Conservation (phyloP, 164 flowering plant species). For the Vitis labrusca region DNA sequence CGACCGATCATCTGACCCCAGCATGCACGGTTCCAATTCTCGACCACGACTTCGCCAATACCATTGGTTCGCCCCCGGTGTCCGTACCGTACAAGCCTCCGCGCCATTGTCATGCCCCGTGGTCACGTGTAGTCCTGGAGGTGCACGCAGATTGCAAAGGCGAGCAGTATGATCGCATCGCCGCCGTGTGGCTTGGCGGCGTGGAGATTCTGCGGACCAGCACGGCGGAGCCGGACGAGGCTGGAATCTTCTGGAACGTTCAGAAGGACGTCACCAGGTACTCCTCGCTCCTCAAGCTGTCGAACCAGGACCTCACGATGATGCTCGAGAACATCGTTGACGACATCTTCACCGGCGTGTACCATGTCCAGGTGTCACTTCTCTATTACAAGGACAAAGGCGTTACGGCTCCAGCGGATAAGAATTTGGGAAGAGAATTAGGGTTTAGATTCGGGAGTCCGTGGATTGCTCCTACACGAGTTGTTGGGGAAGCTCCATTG, state of each 20-base stretch:
- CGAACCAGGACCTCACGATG: conserved; percentile 48
- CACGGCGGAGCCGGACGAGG: conserved; percentile 75
- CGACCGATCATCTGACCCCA: conserved; percentile 38
- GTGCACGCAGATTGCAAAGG: conserved; percentile 47
- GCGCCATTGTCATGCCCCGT: conserved; percentile 47
- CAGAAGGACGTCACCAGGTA: conserved; percentile 79
- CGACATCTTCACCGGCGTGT: conserved; percentile 64
- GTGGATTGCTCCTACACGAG: background rate
- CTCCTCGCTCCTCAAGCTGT: conserved; percentile 45
- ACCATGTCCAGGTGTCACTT: conserved; percentile 51
- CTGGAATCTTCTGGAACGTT: conserved; percentile 74
- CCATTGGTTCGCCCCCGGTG: conserved; percentile 53
- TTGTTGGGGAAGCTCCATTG: background rate
- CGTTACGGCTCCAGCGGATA: conserved; percentile 11
- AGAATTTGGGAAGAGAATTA: conserved; percentile 4
- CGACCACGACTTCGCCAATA: conserved; percentile 65
- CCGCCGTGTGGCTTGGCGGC: conserved; percentile 80
- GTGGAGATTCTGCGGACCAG: conserved; percentile 86
- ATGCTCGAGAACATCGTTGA: conserved; percentile 87
- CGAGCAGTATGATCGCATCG: conserved; percentile 80
- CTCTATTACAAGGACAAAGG: conserved; percentile 29
- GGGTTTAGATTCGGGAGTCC: background rate
- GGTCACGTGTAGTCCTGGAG: conserved; percentile 58
- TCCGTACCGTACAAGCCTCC: conserved; percentile 61
- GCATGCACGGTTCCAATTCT: conserved; percentile 50